Conservation (phyloP, 164 flowering plant genomes). For the Vitis rupestris region DNA sequence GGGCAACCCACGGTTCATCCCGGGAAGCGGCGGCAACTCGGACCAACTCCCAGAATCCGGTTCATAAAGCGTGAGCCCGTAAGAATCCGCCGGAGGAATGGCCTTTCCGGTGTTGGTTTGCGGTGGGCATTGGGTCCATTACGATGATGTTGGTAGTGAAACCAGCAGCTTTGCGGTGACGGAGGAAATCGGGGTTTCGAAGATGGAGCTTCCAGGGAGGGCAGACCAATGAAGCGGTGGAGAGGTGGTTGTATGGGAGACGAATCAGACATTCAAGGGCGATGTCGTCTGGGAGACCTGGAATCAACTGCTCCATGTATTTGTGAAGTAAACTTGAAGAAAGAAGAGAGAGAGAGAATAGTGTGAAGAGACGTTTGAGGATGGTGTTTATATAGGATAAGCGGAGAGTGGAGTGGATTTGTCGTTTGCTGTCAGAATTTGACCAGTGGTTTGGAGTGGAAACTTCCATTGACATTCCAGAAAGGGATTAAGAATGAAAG, state of each 20-base stretch:
- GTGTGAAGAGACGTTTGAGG: too few species aligned
- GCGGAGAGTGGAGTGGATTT: too few species aligned
- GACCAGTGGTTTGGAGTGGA: too few species aligned
- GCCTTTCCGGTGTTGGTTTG: too few species aligned
- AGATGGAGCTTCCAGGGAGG: background rate
- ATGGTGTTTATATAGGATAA: too few species aligned
- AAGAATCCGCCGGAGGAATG: background rate
- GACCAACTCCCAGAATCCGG: background rate
- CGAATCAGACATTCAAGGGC: background rate
- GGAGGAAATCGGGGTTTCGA: background rate
- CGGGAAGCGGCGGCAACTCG: background rate
- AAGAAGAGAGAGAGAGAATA: too few species aligned
- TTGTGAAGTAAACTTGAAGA: too few species aligned
- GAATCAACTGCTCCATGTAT: background rate
- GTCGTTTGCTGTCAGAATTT: too few species aligned
- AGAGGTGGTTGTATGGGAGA: background rate
- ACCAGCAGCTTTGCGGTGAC: background rate
- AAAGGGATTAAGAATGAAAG: too few species aligned
- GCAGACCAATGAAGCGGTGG: background rate
- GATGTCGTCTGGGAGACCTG: conserved; percentile 3
- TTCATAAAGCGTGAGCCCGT: background rate
- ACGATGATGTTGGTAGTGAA: background rate
- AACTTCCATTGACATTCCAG: too few species aligned
- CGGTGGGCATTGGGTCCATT: background rate
- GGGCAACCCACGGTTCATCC: background rate